Conservation (phyloP, 768 basidiomycete genomes). For the Xanthoconium stramineum region DNA sequence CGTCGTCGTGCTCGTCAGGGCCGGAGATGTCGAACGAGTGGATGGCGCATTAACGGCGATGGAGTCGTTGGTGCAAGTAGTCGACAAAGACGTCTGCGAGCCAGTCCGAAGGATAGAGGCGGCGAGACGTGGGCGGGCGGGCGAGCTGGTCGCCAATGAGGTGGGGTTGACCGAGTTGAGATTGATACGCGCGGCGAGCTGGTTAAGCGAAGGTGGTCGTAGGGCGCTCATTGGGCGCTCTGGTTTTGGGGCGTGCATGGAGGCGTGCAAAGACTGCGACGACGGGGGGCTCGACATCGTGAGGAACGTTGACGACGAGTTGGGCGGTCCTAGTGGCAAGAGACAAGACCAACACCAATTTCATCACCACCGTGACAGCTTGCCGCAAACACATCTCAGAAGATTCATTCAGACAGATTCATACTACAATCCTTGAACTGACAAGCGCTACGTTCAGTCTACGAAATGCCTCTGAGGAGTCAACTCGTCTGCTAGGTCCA, state of each 20-base stretch:
- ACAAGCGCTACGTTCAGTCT: no score
- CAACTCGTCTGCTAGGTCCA: no score
- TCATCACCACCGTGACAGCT: not conserved
- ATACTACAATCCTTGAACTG: no score
- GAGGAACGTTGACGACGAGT: constrained; percentile 13
- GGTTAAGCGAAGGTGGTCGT: constrained; percentile 73
- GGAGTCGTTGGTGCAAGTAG: constrained; percentile 54
- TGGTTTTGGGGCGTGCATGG: constrained; percentile 36
- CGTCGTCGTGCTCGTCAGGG: constrained; percentile 43
- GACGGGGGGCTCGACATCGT: constrained; percentile 33
- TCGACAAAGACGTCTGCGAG: constrained; percentile 50
- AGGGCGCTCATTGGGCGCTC: constrained; percentile 32
- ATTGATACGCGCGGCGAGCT: constrained; percentile 76
- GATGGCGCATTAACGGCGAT: constrained; percentile 62
- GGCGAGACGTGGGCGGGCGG: constrained; percentile 66
- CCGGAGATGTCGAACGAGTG: constrained; percentile 68
- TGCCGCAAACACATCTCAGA: not conserved
- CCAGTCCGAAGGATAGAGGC: constrained; percentile 67
- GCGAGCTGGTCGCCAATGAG: constrained; percentile 24
- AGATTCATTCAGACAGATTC: no score
- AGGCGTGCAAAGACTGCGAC: constrained; percentile 28
- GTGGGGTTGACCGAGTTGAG: constrained; percentile 32
- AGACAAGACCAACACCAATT: constrained; percentile 11
- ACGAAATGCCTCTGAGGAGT: no score
- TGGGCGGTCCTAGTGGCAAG: constrained; percentile 7